A percentile compares a stretch with the other conserved stretches of the same genome.
Conservation (phyloP, 2,329 filamentous ascomycete species). For the Sporothrix dimorphospora region DNA sequence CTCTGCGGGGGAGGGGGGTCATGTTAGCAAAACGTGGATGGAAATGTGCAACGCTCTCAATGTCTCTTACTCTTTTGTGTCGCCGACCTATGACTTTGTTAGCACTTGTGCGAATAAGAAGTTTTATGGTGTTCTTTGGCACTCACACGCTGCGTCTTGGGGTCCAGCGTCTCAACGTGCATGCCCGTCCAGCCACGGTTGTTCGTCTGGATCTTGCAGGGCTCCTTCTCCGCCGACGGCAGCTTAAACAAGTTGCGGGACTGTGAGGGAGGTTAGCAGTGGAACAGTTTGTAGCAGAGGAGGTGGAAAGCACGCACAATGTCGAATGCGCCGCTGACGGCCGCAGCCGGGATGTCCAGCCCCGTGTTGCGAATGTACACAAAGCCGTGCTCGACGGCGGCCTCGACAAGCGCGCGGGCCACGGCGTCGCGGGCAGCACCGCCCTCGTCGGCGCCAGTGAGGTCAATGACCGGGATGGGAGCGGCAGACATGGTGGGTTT, state of each 20-base stretch:
- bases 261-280: constrained; percentile 46
- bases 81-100: constrained; percentile 62
- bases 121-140: neutral
- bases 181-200: constrained; percentile 90
- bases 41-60: neutral
- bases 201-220: constrained; percentile 74
- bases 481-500: constrained; percentile 42
- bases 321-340: constrained; percentile 72
- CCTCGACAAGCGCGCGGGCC: constrained; percentile 73
- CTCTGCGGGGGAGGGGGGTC: constrained; percentile 53
- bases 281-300: neutral
- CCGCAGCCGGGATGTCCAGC: constrained; percentile 65
- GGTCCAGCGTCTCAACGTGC: constrained; percentile 86
- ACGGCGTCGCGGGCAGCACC: constrained; percentile 43
- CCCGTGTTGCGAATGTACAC: constrained; percentile 82
- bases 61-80: constrained; percentile 77
- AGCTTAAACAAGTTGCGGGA: constrained; percentile 73
- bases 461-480: constrained; percentile 80
- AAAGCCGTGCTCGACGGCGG: constrained; percentile 83
- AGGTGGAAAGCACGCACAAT: constrained; percentile 58
- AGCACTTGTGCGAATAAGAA: neutral
- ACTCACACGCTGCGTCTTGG: constrained; percentile 72
- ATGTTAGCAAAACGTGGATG: neutral
- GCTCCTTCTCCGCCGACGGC: constrained; percentile 70
- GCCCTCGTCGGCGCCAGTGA: constrained; percentile 60